Conservation (phyloP, 2,329 filamentous ascomycete species). For the Venturia nashicola region DNA sequence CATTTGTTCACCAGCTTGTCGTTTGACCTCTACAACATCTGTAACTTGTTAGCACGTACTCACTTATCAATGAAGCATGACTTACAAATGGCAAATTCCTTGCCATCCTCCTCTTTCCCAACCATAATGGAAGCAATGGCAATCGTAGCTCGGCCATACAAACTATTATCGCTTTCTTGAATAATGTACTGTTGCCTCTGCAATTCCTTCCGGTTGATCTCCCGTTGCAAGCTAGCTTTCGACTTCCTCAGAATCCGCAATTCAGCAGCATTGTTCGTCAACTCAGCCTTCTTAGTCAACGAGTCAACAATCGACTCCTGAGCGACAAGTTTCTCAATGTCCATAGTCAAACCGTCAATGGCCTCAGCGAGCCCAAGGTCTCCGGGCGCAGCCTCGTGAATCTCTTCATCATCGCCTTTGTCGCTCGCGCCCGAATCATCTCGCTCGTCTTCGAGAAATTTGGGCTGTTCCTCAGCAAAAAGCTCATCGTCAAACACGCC, state of each 20-base stretch:
- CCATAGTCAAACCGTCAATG: slow-evolving; percentile 72
- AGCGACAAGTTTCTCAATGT: slow-evolving; percentile 77
- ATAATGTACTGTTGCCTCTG: slow-evolving; percentile 95
- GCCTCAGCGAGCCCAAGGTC: slow-evolving; percentile 90
- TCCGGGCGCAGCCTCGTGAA: slow-evolving; percentile 88
- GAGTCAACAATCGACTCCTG: slow-evolving; percentile 90
- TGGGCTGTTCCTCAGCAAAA: slow-evolving; percentile 79
- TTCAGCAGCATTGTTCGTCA: slow-evolving; percentile 94
- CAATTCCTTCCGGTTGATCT: slow-evolving; percentile 87
- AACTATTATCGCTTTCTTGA: slow-evolving; percentile 93
- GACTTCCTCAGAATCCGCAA: slow-evolving; percentile 86
- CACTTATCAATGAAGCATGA: slow-evolving; percentile 8
- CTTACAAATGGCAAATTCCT: slow-evolving; percentile 77
- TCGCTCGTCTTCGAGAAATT: slow-evolving; percentile 73
- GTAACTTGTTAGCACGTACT: slow-evolving; percentile 13
- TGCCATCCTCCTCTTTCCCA: slow-evolving; percentile 79
- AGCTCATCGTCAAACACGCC: slow-evolving; percentile 93
- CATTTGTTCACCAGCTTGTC: slow-evolving; percentile 80
- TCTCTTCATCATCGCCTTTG: slow-evolving; percentile 62
- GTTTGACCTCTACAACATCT: slow-evolving; percentile 80
- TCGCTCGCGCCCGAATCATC: slow-evolving; percentile 51
- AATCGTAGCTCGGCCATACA: slow-evolving; percentile 83
- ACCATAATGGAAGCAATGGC: slow-evolving; percentile 89
- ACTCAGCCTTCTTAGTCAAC: slow-evolving; percentile 80
- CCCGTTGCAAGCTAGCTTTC: slow-evolving; percentile 81